These are phyloP conservation scores for Zopfia rhizophila DNA, from an alignment of 2,329 filamentous ascomycete genomes.

Conservation along the genomic window DNA sequence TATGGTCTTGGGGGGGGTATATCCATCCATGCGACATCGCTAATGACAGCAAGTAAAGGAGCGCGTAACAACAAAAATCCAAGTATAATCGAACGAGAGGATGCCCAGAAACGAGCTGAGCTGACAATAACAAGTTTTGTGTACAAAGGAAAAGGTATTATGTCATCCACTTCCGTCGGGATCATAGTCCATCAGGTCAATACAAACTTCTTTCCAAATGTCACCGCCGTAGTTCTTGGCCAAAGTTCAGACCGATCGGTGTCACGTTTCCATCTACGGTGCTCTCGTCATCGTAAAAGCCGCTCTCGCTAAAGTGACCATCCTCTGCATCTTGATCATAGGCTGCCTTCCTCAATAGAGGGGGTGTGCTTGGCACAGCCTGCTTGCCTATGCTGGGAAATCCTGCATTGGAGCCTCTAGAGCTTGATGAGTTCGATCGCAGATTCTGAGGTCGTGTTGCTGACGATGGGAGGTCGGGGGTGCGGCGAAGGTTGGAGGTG, in stretches of 20 bases:
- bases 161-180: conserved; percentile 6
- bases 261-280: conserved; percentile 53
- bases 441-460: conserved; percentile 36
- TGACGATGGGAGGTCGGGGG: conserved; percentile 59
- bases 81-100: conserved; percentile 19
- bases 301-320: conserved; percentile 57
- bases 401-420: conserved; percentile 39
- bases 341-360: conserved; percentile 64
- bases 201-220: conserved; percentile 1
- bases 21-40: conserved; percentile 34
- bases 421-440: conserved; percentile 40
- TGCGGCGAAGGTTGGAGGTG: conserved; percentile 75
- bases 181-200: conserved; percentile 6
- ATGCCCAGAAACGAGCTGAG: conserved; percentile 10
- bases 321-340: conserved; percentile 70
- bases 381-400: conserved; percentile 46
- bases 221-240: conserved; percentile 35
- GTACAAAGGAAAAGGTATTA: conserved; percentile 23
- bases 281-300: conserved; percentile 62
- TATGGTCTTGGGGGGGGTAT: conserved; percentile 32
- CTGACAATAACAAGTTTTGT: conserved; percentile 7
- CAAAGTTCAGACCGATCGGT: conserved; percentile 47
- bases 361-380: conserved; percentile 58
- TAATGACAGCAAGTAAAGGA: conserved; percentile 25
- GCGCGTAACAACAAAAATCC: conserved; percentile 7